Evolutionary conservation across 257 asterid genomes (phyloP).

Genomic region (Agastache rugosa): DNA sequence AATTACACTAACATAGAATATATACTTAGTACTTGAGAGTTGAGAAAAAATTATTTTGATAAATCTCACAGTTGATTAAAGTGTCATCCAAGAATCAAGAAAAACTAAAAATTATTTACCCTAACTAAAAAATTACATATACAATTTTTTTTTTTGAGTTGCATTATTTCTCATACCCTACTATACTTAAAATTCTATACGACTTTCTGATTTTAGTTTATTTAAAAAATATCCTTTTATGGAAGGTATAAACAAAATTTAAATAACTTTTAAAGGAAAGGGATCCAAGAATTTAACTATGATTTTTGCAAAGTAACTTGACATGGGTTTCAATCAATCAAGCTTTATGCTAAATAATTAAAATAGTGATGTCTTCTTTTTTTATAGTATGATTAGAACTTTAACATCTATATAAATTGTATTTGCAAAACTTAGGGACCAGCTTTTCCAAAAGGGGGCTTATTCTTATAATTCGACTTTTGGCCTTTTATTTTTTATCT

Average conservation of each 20-base stretch:
- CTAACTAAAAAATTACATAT: background rate
- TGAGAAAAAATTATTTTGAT: slow-evolving; percentile 8
- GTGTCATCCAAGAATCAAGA: background rate
- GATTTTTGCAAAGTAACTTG: slow-evolving; percentile 36
- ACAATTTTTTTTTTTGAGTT: background rate
- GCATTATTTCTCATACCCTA: slow-evolving; percentile 32
- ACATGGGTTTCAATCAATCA: slow-evolving; percentile 19
- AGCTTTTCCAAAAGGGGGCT: slow-evolving; percentile 47
- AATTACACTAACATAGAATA: slow-evolving; percentile 36
- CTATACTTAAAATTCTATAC: slow-evolving; percentile 1
- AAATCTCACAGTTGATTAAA: slow-evolving; percentile 2
- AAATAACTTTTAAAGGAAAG: slow-evolving; percentile 40
- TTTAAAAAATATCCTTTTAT: slow-evolving; percentile 30
- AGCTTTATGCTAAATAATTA: slow-evolving; percentile 40
- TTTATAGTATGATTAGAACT: slow-evolving; percentile 39
- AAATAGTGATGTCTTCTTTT: slow-evolving; percentile 47
- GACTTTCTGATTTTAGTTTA: slow-evolving; percentile 36
- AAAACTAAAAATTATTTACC: background rate
- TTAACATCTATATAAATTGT: slow-evolving; percentile 37
- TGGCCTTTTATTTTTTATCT: background rate
- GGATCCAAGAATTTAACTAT: slow-evolving; percentile 39
- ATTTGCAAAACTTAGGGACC: slow-evolving; percentile 27
- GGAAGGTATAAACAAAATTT: slow-evolving; percentile 23
- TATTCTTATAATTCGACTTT: slow-evolving; percentile 42
- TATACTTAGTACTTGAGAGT: slow-evolving; percentile 37